A percentile compares a stretch with the other conserved stretches of the same genome.
Evolutionary conservation across 164 flowering plant genomes (phyloP).

Genomic region (Vitis riparia): DNA sequence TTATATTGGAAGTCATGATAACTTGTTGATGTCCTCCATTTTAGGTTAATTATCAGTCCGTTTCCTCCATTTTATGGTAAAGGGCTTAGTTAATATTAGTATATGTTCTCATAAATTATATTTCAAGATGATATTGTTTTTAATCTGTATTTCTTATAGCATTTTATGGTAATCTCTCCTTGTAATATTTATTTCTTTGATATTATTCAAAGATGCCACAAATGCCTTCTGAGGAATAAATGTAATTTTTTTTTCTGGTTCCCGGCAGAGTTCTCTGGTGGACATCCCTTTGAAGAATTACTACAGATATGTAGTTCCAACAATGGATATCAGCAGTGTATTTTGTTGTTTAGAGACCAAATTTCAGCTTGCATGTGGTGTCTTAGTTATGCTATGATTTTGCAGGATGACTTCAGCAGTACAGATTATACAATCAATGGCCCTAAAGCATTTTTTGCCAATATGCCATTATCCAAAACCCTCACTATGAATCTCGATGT

Average conservation of each 20-base stretch:
- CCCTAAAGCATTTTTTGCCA: slow-evolving; percentile 92
- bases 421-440: slow-evolving; percentile 69
- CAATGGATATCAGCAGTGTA: slow-evolving; percentile 54
- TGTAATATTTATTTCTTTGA: neutral
- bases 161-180: no score
- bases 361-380: slow-evolving; percentile 5
- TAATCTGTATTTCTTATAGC: no score
- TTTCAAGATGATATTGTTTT: no score
- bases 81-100: no score
- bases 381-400: slow-evolving; percentile 14
- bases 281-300: slow-evolving; percentile 96
- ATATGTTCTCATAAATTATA: no score
- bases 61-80: no score
- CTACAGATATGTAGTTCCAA: slow-evolving; percentile 92
- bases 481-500: slow-evolving; percentile 99
- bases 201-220: neutral
- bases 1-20: no score
- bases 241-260: slow-evolving; percentile 8
- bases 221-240: neutral
- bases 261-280: slow-evolving; percentile 88
- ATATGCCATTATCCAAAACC: slow-evolving; percentile 96
- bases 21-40: no score
- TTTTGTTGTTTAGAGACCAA: neutral
- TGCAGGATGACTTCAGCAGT: slow-evolving; percentile 91
- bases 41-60: no score